Percentiles rank a stretch among this genome's conserved stretches.
Conservation (phyloP, 441 rosid species). For the Adansonia madagascariensis region DNA sequence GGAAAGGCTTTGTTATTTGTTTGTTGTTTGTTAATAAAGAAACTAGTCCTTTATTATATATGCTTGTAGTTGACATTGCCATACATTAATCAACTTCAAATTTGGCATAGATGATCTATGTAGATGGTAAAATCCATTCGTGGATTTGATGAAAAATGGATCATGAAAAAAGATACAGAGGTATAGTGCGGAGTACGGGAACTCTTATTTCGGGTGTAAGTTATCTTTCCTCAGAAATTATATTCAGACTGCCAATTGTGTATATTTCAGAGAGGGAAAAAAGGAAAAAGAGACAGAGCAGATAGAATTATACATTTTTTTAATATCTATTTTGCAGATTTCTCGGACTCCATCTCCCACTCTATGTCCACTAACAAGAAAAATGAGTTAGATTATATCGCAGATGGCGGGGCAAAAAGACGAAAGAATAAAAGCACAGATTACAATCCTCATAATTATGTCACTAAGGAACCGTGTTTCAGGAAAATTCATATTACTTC, state of each 20-base stretch:
- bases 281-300: conserved; percentile 34
- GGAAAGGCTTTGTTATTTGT: neutral
- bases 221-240: neutral
- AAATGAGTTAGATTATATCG: conserved; percentile 32
- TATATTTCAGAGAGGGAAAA: conserved; percentile 7
- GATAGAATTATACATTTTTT: conserved; percentile 42
- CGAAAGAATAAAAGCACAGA: neutral
- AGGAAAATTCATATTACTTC: neutral
- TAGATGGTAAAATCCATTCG: neutral
- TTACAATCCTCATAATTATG: neutral
- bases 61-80: neutral
- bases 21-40: neutral
- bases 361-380: conserved; percentile 39
- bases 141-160: conserved; percentile 1
- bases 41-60: neutral
- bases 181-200: neutral
- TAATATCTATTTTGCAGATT: conserved; percentile 36
- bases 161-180: neutral
- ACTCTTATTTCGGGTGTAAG: neutral
- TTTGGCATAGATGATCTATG: neutral
- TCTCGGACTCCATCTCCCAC: conserved; percentile 42
- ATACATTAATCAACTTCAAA: conserved; percentile 11
- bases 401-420: conserved; percentile 10
- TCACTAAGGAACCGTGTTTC: neutral
- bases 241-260: neutral